A percentile compares a stretch with the other conserved stretches of the same genome.
Conservation (phyloP, 2,329 filamentous ascomycete genomes). For the Hirsutella rhossiliensis region DNA sequence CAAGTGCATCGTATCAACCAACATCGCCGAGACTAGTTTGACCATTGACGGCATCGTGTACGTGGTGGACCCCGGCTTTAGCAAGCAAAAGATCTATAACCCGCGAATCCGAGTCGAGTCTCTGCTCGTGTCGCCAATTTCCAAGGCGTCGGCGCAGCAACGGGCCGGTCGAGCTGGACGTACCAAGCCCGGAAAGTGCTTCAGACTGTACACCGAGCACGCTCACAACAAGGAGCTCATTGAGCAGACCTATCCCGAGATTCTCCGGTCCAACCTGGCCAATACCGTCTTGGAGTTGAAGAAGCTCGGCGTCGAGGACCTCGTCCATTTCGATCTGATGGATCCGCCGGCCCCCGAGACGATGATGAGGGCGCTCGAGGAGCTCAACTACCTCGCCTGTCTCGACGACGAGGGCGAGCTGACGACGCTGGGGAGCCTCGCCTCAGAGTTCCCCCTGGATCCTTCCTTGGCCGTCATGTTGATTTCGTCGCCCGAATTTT, state of each 20-base stretch:
- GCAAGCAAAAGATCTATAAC: conserved; percentile 99
- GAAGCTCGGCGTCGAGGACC: conserved; percentile 88
- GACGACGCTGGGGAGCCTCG: conserved; percentile 71
- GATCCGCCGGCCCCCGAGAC: conserved; percentile 96
- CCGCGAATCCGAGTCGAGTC: conserved; percentile 94
- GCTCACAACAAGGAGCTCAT: conserved; percentile 98
- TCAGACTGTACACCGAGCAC: conserved; percentile 86
- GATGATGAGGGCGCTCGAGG: conserved; percentile 93
- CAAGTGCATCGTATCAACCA: conserved; percentile 89
- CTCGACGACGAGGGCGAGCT: conserved; percentile 93
- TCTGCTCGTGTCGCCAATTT: conserved; percentile 92
- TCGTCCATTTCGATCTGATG: conserved; percentile 98
- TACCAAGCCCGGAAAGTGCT: conserved; percentile 97
- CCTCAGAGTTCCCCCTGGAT: conserved; percentile 92
- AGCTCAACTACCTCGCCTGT: conserved; percentile 94
- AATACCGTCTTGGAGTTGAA: conserved; percentile 94
- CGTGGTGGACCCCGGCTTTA: conserved; percentile 97
- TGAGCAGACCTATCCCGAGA: conserved; percentile 92
- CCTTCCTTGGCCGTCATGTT: conserved; percentile 94
- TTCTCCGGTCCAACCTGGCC: conserved; percentile 85
- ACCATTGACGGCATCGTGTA: conserved; percentile 99
- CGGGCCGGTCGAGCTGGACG: conserved; percentile 97
- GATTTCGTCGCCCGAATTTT: conserved; percentile 94
- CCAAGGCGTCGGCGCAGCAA: conserved; percentile 93
- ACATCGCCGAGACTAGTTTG: conserved; percentile 94